Percentiles rank a stretch among this genome's conserved stretches.
These are phyloP conservation scores for Candida succiphila DNA, from an alignment of 805 yeast species.

Conservation along the genomic window DNA sequence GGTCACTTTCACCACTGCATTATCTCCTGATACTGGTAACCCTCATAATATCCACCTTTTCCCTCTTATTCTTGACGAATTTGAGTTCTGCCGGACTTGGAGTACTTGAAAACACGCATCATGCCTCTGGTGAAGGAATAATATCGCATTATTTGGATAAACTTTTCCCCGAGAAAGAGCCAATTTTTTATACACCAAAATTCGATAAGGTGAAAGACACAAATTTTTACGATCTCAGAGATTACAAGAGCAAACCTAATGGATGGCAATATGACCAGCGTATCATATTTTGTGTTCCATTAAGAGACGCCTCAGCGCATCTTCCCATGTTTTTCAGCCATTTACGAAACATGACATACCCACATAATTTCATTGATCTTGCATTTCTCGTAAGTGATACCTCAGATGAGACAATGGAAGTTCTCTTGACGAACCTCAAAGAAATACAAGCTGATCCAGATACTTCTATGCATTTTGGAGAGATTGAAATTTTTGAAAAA, in stretches of 20 bases:
- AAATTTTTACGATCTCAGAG: constrained; percentile 28
- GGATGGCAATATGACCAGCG: constrained; percentile 48
- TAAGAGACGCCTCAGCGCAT: constrained; percentile 51
- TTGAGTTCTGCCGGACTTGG: too few relatives aligned
- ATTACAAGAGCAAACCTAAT: constrained; percentile 31
- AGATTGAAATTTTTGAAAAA: constrained; percentile 79
- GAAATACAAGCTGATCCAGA: constrained; percentile 60
- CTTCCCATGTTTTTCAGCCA: constrained; percentile 72
- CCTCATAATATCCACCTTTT: too few relatives aligned
- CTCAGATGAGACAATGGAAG: constrained; percentile 75
- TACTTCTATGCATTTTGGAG: constrained; percentile 59
- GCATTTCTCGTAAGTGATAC: constrained; percentile 87
- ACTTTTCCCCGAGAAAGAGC: too few relatives aligned
- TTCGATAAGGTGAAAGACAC: constrained; percentile 6
- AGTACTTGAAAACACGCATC: too few relatives aligned
- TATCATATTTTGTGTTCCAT: constrained; percentile 46
- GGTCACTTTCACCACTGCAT: too few relatives aligned
- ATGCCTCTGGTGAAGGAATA: too few relatives aligned
- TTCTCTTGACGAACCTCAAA: constrained; percentile 44
- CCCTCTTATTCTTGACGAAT: too few relatives aligned
- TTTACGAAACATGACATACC: constrained; percentile 71
- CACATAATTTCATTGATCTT: constrained; percentile 74
- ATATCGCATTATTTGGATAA: too few relatives aligned
- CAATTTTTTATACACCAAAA: neutral
- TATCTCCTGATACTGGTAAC: too few relatives aligned